Base-by-base conservation (phyloP, 495 filamentous ascomycete genomes). In the Darksidea phi region DNA sequence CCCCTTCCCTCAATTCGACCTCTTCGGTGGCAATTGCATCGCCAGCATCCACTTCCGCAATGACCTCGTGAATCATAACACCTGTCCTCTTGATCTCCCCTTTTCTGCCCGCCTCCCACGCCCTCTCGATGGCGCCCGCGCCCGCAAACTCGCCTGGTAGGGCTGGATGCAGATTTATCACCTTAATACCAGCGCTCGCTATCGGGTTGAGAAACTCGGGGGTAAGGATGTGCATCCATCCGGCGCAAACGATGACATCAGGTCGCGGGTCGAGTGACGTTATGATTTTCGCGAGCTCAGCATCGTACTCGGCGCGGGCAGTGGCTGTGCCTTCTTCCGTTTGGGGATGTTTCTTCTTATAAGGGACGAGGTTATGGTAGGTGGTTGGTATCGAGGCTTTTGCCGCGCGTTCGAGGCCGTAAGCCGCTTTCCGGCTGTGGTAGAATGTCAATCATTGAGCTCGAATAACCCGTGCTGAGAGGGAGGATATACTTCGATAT, bases 41-140 rank as follows among this genome's bases (percentile, higher is more conserved):
- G 1, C 92, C 92, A 70, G 86, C 82, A 74, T 96, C 92, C 41
- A 95, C 90, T 67, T 92, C 85, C 38, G 79, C 81, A 64, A 96
- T 88, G 46, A 96, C 90, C 70, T 90, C 85, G 74, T 96, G 91
- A 2, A 95, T 84, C 91, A 97, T 96, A n/a, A 94, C 86, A 0
- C 91, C 91, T 1, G 91, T 96, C 71, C 80, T 84, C 67, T 87
- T 81, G 37, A 93, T 82, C 71, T 82, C 83, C 7, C 87, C 88
- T 21, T 81, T 81, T 69, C 86, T 67, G 73, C 85, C 95, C 50
- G 89, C 89, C 34, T 82, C 78, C 72, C 86, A 88, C 20, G 91
- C 91, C 17, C 90, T 79, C 57, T 86, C 80, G 63, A 97, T 95
- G 1, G 89, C 90, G 59, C 82, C 73, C 71, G 86, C 83, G 6